phyloP scores from a whole-genome alignment of 768 basidiomycete species.

The Leucocoprinus leucothites region DNA sequence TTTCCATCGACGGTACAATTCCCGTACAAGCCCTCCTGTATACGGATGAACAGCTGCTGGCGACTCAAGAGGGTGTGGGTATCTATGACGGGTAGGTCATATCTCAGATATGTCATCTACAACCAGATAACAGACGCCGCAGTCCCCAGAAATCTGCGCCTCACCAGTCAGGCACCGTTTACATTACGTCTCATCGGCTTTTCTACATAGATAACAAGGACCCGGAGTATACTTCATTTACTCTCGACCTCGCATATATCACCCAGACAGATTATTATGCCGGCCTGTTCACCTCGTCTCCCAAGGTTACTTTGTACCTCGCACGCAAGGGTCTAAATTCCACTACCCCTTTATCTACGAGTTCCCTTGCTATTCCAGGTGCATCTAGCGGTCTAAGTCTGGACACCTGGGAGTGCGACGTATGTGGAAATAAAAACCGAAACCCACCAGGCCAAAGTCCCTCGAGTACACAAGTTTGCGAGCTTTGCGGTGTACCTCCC shows the following conservation, averaged over 20 bases:
- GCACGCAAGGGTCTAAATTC: background rate
- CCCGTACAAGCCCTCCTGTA: conserved; percentile 76
- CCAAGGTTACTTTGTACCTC: conserved; percentile 69
- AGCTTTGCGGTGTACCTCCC: conserved; percentile 79
- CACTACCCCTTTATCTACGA: background rate
- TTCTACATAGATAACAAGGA: conserved; percentile 69
- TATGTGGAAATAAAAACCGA: conserved; percentile 68
- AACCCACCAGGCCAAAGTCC: conserved; percentile 79
- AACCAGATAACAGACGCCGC: conserved; percentile 27
- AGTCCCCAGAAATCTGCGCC: conserved; percentile 81
- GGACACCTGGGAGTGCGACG: conserved; percentile 72
- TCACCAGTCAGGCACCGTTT: conserved; percentile 71
- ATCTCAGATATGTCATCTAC: conserved; percentile 7
- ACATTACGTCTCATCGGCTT: conserved; percentile 80
- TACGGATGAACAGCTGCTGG: conserved; percentile 73
- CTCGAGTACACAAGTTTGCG: conserved; percentile 64
- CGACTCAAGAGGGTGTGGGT: conserved; percentile 76
- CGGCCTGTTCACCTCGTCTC: conserved; percentile 83
- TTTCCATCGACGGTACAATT: conserved; percentile 68
- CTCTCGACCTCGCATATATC: conserved; percentile 61
- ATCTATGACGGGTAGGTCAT: conserved; percentile 85
- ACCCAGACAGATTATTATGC: conserved; percentile 83
- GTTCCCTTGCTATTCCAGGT: conserved; percentile 23
- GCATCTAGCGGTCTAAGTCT: conserved; percentile 35
- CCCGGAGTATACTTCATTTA: conserved; percentile 56